Conservation (phyloP, 2,329 filamentous ascomycete species). For the Pleomassaria siparia region DNA sequence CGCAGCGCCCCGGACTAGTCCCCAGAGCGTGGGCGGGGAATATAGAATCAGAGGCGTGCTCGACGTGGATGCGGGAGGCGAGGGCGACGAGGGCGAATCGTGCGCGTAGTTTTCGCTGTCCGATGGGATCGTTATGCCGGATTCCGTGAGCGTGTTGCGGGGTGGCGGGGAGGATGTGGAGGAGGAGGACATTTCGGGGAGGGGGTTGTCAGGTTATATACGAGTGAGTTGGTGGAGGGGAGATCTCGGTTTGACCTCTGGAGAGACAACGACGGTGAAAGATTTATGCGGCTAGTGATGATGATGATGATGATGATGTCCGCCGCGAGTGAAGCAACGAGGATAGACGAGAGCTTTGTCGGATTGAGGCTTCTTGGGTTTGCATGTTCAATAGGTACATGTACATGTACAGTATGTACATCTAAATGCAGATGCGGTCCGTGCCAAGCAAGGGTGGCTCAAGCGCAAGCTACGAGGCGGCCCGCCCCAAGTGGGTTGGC, state of each 20-base stretch:
- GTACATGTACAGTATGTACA: too few species aligned
- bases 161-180: conserved; percentile 17
- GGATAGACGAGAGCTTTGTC: too few species aligned
- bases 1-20: conserved; percentile 79
- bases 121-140: conserved; percentile 74
- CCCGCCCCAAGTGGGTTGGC: too few species aligned
- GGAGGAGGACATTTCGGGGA: conserved; percentile 7
- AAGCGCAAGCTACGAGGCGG: too few species aligned
- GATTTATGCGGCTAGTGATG: too few species aligned
- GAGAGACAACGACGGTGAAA: not conserved
- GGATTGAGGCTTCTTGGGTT: too few species aligned
- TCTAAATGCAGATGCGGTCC: too few species aligned
- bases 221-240: not conserved
- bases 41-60: conserved; percentile 82
- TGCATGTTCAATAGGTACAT: too few species aligned
- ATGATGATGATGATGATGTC: not conserved
- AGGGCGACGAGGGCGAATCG: conserved; percentile 63
- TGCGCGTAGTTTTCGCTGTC: conserved; percentile 82
- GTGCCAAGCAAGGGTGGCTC: too few species aligned
- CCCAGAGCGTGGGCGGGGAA: conserved; percentile 84
- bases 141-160: conserved; percentile 59
- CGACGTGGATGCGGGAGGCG: conserved; percentile 61
- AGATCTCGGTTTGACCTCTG: not conserved
- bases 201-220: not conserved
- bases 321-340: too few species aligned